These are phyloP conservation scores for Suillus fuscotomentosus DNA, from an alignment of 768 basidiomycete genomes.

Conservation along the genomic window DNA sequence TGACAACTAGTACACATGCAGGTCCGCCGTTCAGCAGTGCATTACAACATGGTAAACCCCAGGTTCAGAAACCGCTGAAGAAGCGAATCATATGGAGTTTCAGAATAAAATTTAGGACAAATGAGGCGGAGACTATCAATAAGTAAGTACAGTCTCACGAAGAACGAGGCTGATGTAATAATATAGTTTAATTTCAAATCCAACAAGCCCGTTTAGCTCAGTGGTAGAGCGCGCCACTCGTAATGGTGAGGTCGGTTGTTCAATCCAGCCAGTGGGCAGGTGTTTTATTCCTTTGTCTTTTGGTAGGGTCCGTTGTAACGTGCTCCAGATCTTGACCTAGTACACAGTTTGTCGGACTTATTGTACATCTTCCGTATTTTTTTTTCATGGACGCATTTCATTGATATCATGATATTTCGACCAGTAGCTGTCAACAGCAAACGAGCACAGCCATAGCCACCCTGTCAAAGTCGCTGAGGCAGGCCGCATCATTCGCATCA, in stretches of 20 bases:
- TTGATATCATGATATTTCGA: no score
- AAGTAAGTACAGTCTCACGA: no score
- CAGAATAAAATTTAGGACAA: neutral
- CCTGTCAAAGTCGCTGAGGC: no score
- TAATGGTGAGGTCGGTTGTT: slow-evolving; percentile 44
- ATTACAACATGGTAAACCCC: neutral
- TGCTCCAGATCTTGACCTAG: no score
- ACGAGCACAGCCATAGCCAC: no score
- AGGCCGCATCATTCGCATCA: no score
- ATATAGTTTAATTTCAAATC: accelerated
- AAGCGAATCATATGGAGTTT: neutral
- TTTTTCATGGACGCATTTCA: no score
- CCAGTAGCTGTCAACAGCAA: no score
- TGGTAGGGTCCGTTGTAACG: no score
- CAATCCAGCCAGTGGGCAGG: slow-evolving; percentile 38
- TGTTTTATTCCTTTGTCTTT: neutral
- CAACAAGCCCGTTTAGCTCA: slow-evolving; percentile 49
- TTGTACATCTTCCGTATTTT: no score
- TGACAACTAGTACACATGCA: neutral
- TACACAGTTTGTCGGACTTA: no score
- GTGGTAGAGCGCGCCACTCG: slow-evolving; percentile 63
- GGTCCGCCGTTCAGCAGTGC: neutral
- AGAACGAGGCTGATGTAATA: accelerated
- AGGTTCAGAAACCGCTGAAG: neutral
- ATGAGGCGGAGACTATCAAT: neutral